Percentiles rank a stretch among this genome's conserved stretches.
These are phyloP conservation scores for Theileria sp. DNA, from an alignment of 169 alveolate species.

Conservation along the genomic window DNA sequence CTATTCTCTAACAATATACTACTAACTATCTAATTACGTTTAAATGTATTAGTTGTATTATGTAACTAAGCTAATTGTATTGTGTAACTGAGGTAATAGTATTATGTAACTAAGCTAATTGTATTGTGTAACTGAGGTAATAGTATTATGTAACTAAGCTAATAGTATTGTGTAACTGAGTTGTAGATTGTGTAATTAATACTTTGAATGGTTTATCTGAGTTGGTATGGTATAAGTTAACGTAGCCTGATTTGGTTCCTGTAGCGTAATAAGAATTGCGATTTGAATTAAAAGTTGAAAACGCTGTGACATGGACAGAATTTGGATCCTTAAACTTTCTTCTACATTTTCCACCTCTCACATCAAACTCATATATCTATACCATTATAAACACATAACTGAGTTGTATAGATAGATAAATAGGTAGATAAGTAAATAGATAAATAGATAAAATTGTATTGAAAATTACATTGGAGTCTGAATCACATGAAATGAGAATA, in stretches of 20 bases:
- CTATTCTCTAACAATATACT: background rate
- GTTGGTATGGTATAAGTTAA: constrained; percentile 23
- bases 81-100: no score
- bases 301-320: constrained; percentile 28
- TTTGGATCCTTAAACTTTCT: constrained; percentile 54
- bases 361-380: constrained; percentile 65
- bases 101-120: no score
- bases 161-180: background rate
- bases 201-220: constrained; percentile 13
- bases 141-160: no score
- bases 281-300: constrained; percentile 26
- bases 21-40: no score
- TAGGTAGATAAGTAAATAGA: background rate
- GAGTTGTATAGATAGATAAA: background rate
- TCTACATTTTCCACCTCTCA: constrained; percentile 40
- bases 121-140: no score
- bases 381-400: no score
- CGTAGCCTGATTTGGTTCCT: constrained; percentile 55
- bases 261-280: constrained; percentile 16
- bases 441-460: no score
- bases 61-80: no score
- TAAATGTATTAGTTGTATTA: no score
- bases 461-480: constrained; percentile 37
- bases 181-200: background rate
- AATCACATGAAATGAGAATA: constrained; percentile 49